Percentiles rank a stretch among this genome's conserved stretches.
phyloP scores from a whole-genome alignment of 352 stramenopile genomes.

The Phytopythium litorale region DNA sequence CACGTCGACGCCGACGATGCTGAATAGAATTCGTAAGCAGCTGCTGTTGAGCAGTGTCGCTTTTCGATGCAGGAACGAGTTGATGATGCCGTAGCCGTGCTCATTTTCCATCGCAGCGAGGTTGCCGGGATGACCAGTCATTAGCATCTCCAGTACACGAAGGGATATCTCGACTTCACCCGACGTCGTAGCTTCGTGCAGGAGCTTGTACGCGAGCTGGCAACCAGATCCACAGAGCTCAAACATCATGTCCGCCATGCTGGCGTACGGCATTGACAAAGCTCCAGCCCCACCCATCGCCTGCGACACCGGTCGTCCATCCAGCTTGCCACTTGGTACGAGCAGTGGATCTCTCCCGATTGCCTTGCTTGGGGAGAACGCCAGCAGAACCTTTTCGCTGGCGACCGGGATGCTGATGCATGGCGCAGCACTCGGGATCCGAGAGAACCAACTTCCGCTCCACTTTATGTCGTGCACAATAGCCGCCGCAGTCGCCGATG shows the following conservation, averaged over 20 bases:
- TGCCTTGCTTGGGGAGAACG: conserved; percentile 42
- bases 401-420: conserved; percentile 43
- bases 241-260: conserved; percentile 36
- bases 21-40: conserved; percentile 39
- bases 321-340: conserved; percentile 41
- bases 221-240: conserved; percentile 42
- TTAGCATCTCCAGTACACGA: conserved; percentile 29
- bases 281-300: conserved; percentile 50
- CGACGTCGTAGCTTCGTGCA: conserved; percentile 36
- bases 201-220: conserved; percentile 47
- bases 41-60: conserved; percentile 28
- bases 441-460: conserved; percentile 42
- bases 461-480: conserved; percentile 73
- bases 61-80: conserved; percentile 64
- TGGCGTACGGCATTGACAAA: conserved; percentile 15
- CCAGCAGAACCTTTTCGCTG: conserved; percentile 47
- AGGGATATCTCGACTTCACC: conserved; percentile 46
- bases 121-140: conserved; percentile 35
- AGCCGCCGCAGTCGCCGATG: conserved; percentile 54
- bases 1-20: conserved; percentile 51
- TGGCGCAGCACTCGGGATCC: conserved; percentile 47
- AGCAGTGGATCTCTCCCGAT: conserved; percentile 31
- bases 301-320: conserved; percentile 54
- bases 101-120: conserved; percentile 63
- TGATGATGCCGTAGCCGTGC: conserved; percentile 69